Conservation (phyloP, 2,329 filamentous ascomycete species). For the Claviceps fusiformis region DNA sequence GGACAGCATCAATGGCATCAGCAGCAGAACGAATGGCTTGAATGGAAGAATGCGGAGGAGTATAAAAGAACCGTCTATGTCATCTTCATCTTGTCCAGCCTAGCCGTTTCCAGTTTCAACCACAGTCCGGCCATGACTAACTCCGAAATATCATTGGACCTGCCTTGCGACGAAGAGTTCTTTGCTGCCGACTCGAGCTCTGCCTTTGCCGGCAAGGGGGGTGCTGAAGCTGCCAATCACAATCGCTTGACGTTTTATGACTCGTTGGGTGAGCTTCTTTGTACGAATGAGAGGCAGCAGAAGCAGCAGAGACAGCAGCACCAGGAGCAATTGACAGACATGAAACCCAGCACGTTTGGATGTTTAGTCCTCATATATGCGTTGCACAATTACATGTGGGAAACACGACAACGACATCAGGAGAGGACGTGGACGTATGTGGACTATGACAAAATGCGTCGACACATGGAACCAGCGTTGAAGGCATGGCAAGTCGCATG, state of each 20-base stretch:
- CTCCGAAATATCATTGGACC: slow-evolving; percentile 77
- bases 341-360: slow-evolving; percentile 80
- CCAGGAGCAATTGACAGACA: slow-evolving; percentile 37
- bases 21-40: slow-evolving; percentile 55
- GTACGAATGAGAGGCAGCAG: slow-evolving; percentile 47
- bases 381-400: slow-evolving; percentile 96
- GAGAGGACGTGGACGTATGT: slow-evolving; percentile 81
- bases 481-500: slow-evolving; percentile 91
- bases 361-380: slow-evolving; percentile 87
- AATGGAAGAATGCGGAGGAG: slow-evolving; percentile 81
- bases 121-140: slow-evolving; percentile 84
- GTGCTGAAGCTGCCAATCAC: slow-evolving; percentile 52
- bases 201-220: slow-evolving; percentile 69
- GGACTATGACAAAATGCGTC: slow-evolving; percentile 91
- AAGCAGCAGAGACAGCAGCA: too few species aligned
- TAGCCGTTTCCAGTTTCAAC: slow-evolving; percentile 86
- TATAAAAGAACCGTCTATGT: slow-evolving; percentile 85
- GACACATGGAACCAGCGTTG: slow-evolving; percentile 84
- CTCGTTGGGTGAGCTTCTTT: slow-evolving; percentile 67
- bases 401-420: slow-evolving; percentile 80
- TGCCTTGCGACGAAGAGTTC: slow-evolving; percentile 87
- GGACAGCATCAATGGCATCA: slow-evolving; percentile 29
- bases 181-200: slow-evolving; percentile 74
- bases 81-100: slow-evolving; percentile 81
- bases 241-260: slow-evolving; percentile 68